These are phyloP conservation scores for Parietaria judaica DNA, from an alignment of 306 rosid genomes.

Conservation along the genomic window DNA sequence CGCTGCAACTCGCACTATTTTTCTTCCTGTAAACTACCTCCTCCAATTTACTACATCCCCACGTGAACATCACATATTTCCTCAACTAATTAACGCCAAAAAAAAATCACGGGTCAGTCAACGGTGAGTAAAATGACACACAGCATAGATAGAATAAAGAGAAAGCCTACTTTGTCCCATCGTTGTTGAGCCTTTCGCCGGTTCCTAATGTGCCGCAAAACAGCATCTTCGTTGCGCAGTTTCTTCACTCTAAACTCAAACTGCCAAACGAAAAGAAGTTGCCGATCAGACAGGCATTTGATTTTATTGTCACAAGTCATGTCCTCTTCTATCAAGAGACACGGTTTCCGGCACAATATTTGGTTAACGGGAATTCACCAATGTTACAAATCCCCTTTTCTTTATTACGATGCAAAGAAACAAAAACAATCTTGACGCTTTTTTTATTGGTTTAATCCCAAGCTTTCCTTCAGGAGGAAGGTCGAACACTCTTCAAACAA, in stretches of 20 bases:
- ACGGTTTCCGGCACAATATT: no score
- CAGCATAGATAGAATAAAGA: slow-evolving; percentile 8
- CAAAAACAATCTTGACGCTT: no score
- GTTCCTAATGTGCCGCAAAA: slow-evolving; percentile 58
- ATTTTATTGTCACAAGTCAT: no score
- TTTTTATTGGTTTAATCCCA: no score
- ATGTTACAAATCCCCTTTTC: no score
- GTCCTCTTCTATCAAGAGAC: no score
- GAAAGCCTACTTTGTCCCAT: slow-evolving; percentile 74
- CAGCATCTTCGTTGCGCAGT: slow-evolving; percentile 70
- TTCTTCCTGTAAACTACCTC: slow-evolving; percentile 22
- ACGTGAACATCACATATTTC: slow-evolving; percentile 86
- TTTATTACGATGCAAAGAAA: no score
- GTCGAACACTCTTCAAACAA: no score
- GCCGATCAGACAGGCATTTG: no score
- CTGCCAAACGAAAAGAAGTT: slow-evolving; percentile 31
- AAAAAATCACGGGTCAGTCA: slow-evolving; percentile 18
- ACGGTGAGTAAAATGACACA: slow-evolving; percentile 13
- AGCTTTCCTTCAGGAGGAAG: no score
- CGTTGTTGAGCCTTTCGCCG: slow-evolving; percentile 69
- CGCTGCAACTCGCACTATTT: slow-evolving; percentile 36
- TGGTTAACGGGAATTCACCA: no score
- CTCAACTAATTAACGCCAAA: slow-evolving; percentile 56
- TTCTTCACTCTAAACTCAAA: slow-evolving; percentile 76
- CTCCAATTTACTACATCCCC: slow-evolving; percentile 44